Percentiles rank a stretch among this genome's conserved stretches.
phyloP scores from a whole-genome alignment of 306 rosid genomes.

The Acacia acuminata region DNA sequence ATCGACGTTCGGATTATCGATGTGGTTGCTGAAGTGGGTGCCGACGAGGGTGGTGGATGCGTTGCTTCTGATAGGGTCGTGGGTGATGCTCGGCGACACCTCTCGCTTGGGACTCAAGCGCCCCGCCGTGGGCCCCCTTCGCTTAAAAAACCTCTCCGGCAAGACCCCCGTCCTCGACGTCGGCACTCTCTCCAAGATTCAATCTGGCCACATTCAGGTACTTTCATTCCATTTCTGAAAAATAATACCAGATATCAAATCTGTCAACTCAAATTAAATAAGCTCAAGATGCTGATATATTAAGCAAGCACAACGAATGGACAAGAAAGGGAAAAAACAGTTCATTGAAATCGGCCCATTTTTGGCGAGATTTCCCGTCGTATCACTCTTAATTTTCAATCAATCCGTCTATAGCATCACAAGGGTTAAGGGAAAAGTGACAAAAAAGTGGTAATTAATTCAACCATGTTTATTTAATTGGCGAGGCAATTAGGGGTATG shows the following conservation, averaged over 20 bases:
- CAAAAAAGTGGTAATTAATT: not conserved
- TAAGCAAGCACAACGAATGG: not conserved
- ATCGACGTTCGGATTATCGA: slow-evolving; percentile 97
- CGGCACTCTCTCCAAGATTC: slow-evolving; percentile 93
- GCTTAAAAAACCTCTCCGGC: slow-evolving; percentile 82
- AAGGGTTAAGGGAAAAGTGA: slow-evolving; percentile 7
- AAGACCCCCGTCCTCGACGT: slow-evolving; percentile 96
- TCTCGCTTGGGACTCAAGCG: slow-evolving; percentile 77
- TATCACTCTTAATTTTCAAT: slow-evolving; percentile 9
- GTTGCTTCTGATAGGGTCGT: slow-evolving; percentile 63
- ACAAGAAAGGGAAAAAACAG: not conserved
- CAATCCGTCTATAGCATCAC: slow-evolving; percentile 1
- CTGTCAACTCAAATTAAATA: no score
- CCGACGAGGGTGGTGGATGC: slow-evolving; percentile 75
- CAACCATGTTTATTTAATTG: slow-evolving; percentile 9
- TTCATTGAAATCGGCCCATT: not conserved
- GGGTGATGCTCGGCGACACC: slow-evolving; percentile 88
- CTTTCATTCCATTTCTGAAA: not conserved
- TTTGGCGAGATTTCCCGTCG: not conserved
- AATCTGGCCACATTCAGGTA: slow-evolving; percentile 85
- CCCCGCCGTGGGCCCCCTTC: slow-evolving; percentile 83
- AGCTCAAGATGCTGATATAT: slow-evolving; percentile 8
- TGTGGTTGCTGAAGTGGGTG: slow-evolving; percentile 96
- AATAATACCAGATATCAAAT: no score
- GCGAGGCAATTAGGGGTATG: no score